phyloP scores from a whole-genome alignment of 78 protist species.

The Capsaspora owczarzaki region DNA sequence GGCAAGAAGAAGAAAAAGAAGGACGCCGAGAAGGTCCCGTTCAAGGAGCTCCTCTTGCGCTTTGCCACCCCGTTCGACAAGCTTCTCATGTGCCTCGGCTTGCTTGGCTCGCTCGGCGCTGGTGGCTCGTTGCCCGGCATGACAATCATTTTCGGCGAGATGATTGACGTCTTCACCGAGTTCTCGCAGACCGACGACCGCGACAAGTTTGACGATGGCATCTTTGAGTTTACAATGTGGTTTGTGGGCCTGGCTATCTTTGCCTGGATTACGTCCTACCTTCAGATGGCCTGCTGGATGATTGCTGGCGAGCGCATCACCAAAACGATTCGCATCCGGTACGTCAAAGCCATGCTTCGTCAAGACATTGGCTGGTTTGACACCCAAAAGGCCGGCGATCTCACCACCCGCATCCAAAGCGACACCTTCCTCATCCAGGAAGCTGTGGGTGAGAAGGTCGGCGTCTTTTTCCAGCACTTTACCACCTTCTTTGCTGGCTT shows the following conservation, averaged over 20 bases:
- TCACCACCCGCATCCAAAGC: background rate
- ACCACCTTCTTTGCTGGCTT: conserved; percentile 3
- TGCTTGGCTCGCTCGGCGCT: background rate
- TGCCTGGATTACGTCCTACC: background rate
- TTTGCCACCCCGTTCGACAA: background rate
- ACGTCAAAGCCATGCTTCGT: background rate
- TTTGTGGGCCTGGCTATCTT: background rate
- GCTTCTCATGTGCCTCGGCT: background rate
- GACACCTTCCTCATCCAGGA: conserved; percentile 2
- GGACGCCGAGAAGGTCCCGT: background rate
- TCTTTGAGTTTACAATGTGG: background rate
- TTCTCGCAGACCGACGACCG: background rate
- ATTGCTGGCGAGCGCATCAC: background rate
- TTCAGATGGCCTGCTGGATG: background rate
- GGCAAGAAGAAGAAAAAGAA: background rate
- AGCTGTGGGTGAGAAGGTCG: background rate
- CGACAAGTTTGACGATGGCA: background rate
- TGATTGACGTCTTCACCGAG: background rate
- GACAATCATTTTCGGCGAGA: background rate
- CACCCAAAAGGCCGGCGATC: background rate
- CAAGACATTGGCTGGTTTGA: conserved; percentile 24
- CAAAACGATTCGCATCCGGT: background rate
- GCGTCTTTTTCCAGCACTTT: background rate
- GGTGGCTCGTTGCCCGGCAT: background rate
- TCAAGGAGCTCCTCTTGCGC: background rate